These are phyloP conservation scores for Uromyces viciae-fabae DNA, from an alignment of 1,284 basidiomycete species.

Conservation along the genomic window DNA sequence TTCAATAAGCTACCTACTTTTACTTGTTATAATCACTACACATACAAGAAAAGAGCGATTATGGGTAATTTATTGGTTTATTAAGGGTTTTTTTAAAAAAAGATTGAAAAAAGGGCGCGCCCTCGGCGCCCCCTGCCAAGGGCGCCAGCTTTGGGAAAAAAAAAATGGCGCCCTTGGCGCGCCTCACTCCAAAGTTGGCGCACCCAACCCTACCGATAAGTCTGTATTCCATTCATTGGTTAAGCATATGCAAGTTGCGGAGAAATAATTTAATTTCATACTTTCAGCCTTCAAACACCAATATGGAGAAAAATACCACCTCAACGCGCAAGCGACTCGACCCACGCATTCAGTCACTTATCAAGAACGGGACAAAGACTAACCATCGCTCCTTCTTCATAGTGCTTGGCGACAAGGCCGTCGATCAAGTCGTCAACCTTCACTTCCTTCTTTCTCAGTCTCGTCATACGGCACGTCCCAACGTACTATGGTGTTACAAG, in stretches of 20 bases:
- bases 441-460: conserved; percentile 56
- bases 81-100: not conserved
- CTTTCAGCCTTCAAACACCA: not conserved
- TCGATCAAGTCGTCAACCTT: conserved; percentile 93
- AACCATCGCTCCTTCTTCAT: conserved; percentile 96
- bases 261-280: not conserved
- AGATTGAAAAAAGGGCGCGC: too few relatives aligned
- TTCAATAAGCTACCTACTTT: too few relatives aligned
- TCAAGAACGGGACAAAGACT: conserved; percentile 45
- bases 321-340: conserved; percentile 31
- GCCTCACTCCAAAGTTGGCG: too few relatives aligned
- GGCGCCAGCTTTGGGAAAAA: too few relatives aligned
- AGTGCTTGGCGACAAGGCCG: conserved; percentile 87
- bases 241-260: too few relatives aligned
- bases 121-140: too few relatives aligned
- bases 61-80: not conserved
- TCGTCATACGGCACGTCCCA: conserved; percentile 51
- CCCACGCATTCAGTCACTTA: conserved; percentile 39
- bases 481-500: conserved; percentile 53
- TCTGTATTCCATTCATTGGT: not conserved
- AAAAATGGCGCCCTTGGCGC: too few relatives aligned
- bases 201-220: not conserved
- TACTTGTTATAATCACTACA: not conserved
- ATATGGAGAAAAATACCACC: not conserved
- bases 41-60: not conserved